phyloP scores from a whole-genome alignment of 495 filamentous ascomycete species.

The Hypoxylon lienhwacheense region DNA sequence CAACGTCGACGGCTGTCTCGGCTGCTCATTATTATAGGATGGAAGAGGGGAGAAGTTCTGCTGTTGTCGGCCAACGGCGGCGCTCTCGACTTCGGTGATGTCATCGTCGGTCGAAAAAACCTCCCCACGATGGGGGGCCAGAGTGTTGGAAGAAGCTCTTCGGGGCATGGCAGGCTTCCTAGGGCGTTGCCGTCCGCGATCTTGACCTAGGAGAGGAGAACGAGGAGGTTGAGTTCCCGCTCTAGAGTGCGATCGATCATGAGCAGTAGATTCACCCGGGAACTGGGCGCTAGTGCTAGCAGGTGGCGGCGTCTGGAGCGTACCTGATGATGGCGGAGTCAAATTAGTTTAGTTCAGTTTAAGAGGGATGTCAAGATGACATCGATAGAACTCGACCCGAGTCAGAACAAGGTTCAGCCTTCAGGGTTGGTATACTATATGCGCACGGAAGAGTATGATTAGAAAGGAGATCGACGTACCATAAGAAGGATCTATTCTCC shows the following conservation, averaged over 20 bases:
- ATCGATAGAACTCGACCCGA: slow-evolving; percentile 9
- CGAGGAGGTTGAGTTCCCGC: slow-evolving; percentile 36
- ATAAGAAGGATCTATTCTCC: slow-evolving; percentile 48
- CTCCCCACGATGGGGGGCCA: slow-evolving; percentile 75
- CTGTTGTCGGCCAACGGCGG: slow-evolving; percentile 42
- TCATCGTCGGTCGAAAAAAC: slow-evolving; percentile 95
- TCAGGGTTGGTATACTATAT: slow-evolving; percentile 9
- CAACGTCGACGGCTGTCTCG: slow-evolving; percentile 59
- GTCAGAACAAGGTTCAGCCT: slow-evolving; percentile 20
- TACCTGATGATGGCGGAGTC: slow-evolving; percentile 36
- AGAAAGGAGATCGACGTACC: slow-evolving; percentile 43
- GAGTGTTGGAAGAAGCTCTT: slow-evolving; percentile 71
- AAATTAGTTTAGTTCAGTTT: slow-evolving; percentile 22
- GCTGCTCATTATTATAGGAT: slow-evolving; percentile 29
- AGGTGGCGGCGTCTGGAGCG: slow-evolving; percentile 39
- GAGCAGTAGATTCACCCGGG: slow-evolving; percentile 35
- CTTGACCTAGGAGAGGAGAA: slow-evolving; percentile 60
- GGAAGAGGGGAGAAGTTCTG: slow-evolving; percentile 34
- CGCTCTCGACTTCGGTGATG: slow-evolving; percentile 75
- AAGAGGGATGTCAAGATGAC: slow-evolving; percentile 8
- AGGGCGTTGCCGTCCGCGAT: slow-evolving; percentile 58
- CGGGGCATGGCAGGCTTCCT: slow-evolving; percentile 72
- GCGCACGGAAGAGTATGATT: slow-evolving; percentile 8
- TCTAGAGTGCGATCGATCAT: slow-evolving; percentile 41
- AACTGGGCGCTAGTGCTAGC: slow-evolving; percentile 21